Evolutionary conservation across 73 alveolate species (phyloP).

Genomic region (Uronychia setigera): DNA sequence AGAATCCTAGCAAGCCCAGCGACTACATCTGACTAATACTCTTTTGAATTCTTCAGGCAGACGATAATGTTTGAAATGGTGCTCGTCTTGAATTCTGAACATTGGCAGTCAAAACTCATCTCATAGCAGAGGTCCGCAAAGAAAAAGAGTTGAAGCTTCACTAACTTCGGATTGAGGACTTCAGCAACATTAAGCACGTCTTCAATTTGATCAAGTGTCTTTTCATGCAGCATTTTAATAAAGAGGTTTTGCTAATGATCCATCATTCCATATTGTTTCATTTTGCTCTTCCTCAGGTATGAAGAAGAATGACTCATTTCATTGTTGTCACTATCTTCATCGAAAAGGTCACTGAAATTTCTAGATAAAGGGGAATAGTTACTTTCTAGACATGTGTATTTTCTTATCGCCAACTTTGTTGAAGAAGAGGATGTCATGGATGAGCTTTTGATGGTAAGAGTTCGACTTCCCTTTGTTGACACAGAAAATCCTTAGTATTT

Average conservation of each 20-base stretch:
- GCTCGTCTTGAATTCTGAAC: slow-evolving; percentile 11
- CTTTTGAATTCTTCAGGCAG: background rate
- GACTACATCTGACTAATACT: background rate
- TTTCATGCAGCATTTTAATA: slow-evolving; percentile 29
- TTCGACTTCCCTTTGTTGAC: slow-evolving; percentile 43
- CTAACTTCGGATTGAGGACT: background rate
- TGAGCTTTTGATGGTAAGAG: slow-evolving; percentile 32
- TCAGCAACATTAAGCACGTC: background rate
- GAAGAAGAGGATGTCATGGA: slow-evolving; percentile 38
- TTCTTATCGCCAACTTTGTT: slow-evolving; percentile 9
- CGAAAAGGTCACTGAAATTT: too few species aligned
- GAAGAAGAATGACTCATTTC: too few species aligned
- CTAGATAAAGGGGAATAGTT: background rate
- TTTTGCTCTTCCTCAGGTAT: background rate
- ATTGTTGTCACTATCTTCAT: too few species aligned
- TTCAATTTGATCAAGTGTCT: slow-evolving; percentile 15
- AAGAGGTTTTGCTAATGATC: background rate
- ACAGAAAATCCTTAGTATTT: slow-evolving; percentile 35
- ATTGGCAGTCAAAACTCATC: slow-evolving; percentile 40
- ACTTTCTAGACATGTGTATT: background rate
- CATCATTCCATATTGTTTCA: background rate
- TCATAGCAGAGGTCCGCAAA: slow-evolving; percentile 44
- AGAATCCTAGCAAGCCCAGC: slow-evolving; percentile 32
- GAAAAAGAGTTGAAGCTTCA: slow-evolving; percentile 33
- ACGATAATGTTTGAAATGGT: slow-evolving; percentile 15